phyloP scores from a whole-genome alignment of 169 alveolate species.

The Babesia bigemina region DNA sequence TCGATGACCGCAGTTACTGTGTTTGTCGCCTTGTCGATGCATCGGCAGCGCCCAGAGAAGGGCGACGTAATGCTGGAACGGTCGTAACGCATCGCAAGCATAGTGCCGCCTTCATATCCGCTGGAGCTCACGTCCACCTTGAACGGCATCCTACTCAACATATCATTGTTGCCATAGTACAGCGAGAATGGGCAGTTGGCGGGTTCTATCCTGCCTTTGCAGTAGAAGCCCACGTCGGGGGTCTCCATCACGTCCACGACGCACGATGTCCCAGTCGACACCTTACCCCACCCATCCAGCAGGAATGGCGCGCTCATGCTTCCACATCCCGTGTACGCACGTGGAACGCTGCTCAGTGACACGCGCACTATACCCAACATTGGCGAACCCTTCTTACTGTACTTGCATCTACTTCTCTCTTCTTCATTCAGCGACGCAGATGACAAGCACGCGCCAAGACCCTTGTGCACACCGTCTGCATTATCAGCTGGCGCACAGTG shows the following conservation, averaged over 20 bases:
- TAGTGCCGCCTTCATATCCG: not conserved
- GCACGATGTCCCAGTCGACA: not conserved
- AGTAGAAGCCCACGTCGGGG: slow-evolving; percentile 38
- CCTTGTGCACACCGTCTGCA: not conserved
- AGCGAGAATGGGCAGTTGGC: slow-evolving; percentile 3
- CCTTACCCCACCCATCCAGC: not conserved
- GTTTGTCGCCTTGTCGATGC: slow-evolving; percentile 1
- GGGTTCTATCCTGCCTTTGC: slow-evolving; percentile 39
- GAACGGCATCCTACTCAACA: not conserved
- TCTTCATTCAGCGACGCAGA: too few species aligned
- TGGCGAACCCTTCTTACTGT: not conserved
- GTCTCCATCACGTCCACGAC: slow-evolving; percentile 39
- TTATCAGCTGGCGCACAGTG: not conserved
- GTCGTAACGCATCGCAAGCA: slow-evolving; percentile 4
- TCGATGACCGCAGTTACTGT: slow-evolving; percentile 4
- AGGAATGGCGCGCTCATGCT: not conserved
- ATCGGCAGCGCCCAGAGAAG: slow-evolving; percentile 35
- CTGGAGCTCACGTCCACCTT: not conserved
- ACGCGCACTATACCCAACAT: slow-evolving; percentile 27
- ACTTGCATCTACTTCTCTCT: not conserved
- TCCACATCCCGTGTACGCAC: slow-evolving; percentile 4
- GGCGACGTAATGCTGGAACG: not conserved
- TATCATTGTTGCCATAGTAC: not conserved
- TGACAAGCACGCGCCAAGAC: not conserved
- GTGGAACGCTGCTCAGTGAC: not conserved